Percentiles rank a stretch among this genome's conserved stretches.
phyloP scores from a whole-genome alignment of 306 rosid genomes.

The Casuarina equisetifolia region DNA sequence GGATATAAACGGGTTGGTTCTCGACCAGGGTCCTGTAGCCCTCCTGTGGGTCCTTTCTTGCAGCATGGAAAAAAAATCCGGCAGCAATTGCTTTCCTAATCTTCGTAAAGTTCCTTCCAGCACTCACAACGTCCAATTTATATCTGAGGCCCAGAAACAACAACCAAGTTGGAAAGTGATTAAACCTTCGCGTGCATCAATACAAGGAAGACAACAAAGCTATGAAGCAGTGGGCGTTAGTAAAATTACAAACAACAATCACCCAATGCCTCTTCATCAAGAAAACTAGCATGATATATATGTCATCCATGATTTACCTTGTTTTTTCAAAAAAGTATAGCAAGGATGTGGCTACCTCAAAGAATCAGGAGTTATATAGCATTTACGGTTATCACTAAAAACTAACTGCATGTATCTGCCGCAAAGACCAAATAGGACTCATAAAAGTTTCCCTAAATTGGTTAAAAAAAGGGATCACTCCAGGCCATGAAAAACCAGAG shows the following conservation, averaged over 20 bases:
- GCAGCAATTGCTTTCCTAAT: constrained; percentile 86
- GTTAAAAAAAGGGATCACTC: not conserved
- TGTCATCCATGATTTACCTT: not conserved
- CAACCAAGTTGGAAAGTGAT: constrained; percentile 25
- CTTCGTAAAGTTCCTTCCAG: constrained; percentile 75
- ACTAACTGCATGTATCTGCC: not conserved
- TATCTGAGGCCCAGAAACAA: constrained; percentile 48
- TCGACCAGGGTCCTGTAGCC: constrained; percentile 88
- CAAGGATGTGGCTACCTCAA: constrained; percentile 1
- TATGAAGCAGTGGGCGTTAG: not conserved
- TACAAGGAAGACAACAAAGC: not conserved
- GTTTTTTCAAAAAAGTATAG: not conserved
- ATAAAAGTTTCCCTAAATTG: not conserved
- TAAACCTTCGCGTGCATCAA: not conserved
- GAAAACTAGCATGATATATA: not conserved
- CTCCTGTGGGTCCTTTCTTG: constrained; percentile 85
- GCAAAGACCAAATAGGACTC: not conserved
- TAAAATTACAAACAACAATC: not conserved
- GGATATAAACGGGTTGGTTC: constrained; percentile 84
- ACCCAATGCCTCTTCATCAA: not conserved
- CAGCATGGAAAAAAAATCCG: constrained; percentile 79
- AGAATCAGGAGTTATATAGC: not conserved
- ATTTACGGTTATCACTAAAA: not conserved
- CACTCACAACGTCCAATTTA: constrained; percentile 80
- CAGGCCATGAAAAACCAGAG: not conserved